Base-by-base conservation (phyloP, 768 basidiomycete species). In the Leccinellum albellum region DNA sequence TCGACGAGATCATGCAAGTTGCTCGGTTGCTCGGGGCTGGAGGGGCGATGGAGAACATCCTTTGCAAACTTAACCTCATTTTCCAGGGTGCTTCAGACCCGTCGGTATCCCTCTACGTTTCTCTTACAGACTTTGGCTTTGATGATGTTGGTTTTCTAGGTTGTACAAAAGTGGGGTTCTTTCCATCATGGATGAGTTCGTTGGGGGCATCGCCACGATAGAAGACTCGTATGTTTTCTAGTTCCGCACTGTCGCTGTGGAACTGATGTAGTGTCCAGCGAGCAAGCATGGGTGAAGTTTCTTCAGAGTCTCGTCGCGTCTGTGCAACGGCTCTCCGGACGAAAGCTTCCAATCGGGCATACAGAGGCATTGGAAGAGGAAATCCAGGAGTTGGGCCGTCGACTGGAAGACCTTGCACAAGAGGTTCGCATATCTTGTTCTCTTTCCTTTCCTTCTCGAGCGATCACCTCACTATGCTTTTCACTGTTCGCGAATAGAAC, bases 261-360 rank as follows among this genome's bases (percentile, higher is more conserved):
- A 55, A 37, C 60, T 71, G 37, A 64, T 55, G 63, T 31, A 8
- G 31, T 56, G n/a, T 57, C 50, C 59, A 89, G 90, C 59, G 84
- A 87, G 57, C 81, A 83, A 26, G 79, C 77, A 54, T 91, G 89
- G 90, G 73, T 76, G 21, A 57, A 72, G 2, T 84, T 88, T 64
- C 70, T 91, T 61, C 82, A 83, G 54, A 75, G 74, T 3, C 87
- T 90, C 66, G 69, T 83, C 3, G 65, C 73, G 2, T 85, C 86
- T 1, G 81, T 90, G 6, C 79, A 86, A 65, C 78, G 81, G 58
- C 80, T 91, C 53, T 89, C 87, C 7, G 85, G 87, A 0, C 79
- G 83, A 66, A 78, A 79, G 50, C 70, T 88, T 20, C 78, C 85
- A n/a, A 77, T 86, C 3, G 79, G 75, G 49, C 68, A 76, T 15